Base-by-base conservation (phyloP, 2,329 filamentous ascomycete genomes). In the Venturia effusa region DNA sequence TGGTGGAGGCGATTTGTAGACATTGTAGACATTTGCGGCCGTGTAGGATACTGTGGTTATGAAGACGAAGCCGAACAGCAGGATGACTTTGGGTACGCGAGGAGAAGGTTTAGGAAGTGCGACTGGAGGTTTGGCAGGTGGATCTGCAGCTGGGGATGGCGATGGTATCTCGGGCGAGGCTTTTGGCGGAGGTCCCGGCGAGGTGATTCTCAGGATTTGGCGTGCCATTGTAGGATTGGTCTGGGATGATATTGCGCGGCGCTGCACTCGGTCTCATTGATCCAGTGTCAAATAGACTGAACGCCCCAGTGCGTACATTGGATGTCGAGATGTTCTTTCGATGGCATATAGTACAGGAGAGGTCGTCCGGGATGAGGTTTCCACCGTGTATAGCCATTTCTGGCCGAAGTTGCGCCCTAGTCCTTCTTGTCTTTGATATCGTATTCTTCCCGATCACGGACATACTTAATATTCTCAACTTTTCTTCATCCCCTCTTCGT, bases 21-120 rank as follows among this genome's bases (percentile, higher is more conserved):
- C 22, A 17, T 63, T 63, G 32, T 41, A 61, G 66, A 72, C 67
- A 69, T 69, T 67, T 69, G 76, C 63, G 66, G 72, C 74, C 24
- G 79, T 69, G 64, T 73, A 70, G 8, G 72, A 68, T 43, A 68
- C 69, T 66, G 80, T 80, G 67, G 77, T 70, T 37, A 74, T 76
- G 48, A 78, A 67, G 4, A 70, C 73, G 51, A 75, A 76, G 40
- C 73, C 75, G 54, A 34, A 19, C 27, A 57, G 51, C 51, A 75
- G 67, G 66, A 74, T 19, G 11, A 69, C 69, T 17, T 30, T 61
- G 22, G 59, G 41, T 7, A 37, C 37, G 30, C 15, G 51, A 19
- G 51, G 51, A 34, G 27, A 1, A 5, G 17, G 10, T 57, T 22
- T 57, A 15, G 17, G 15, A 32, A 30, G 15, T 3, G 30, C 19